phyloP scores from a whole-genome alignment of 768 basidiomycete genomes.

The Rhizopogon sp. region DNA sequence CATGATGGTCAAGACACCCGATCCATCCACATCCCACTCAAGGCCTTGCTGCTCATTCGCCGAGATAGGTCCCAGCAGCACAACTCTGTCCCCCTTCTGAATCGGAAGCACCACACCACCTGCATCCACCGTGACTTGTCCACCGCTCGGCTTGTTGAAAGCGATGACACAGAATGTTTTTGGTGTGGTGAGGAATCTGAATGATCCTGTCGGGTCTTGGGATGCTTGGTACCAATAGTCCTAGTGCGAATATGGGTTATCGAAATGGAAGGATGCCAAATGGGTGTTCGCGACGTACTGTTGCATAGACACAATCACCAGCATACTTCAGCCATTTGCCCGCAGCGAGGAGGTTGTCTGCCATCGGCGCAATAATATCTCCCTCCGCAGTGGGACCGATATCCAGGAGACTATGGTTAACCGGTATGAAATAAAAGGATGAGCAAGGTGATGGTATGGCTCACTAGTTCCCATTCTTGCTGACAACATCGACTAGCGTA shows the following conservation, averaged over 20 bases:
- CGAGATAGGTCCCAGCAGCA: slow-evolving; percentile 30
- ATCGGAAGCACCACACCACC: slow-evolving; percentile 37
- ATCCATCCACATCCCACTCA: slow-evolving; percentile 25
- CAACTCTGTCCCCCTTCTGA: slow-evolving; percentile 36
- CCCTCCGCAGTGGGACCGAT: slow-evolving; percentile 54
- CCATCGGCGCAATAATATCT: slow-evolving; percentile 45
- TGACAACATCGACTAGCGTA: slow-evolving; percentile 50
- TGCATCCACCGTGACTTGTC: slow-evolving; percentile 28
- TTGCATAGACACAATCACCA: slow-evolving; percentile 48
- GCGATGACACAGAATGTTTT: slow-evolving; percentile 48
- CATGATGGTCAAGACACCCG: slow-evolving; percentile 26
- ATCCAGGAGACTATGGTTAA: slow-evolving; percentile 37
- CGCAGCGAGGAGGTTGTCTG: slow-evolving; percentile 41
- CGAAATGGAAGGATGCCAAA: not conserved
- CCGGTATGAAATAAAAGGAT: not conserved
- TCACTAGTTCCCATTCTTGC: slow-evolving; percentile 61
- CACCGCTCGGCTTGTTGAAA: slow-evolving; percentile 31
- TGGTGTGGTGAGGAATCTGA: slow-evolving; percentile 45
- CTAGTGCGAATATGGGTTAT: slow-evolving; percentile 17
- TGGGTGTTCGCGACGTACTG: slow-evolving; percentile 28
- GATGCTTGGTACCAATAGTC: slow-evolving; percentile 45
- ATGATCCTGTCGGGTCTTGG: slow-evolving; percentile 29
- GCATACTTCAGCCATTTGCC: slow-evolving; percentile 47
- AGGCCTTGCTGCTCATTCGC: slow-evolving; percentile 11
- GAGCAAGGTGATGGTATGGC: slow-evolving; percentile 6